Evolutionary conservation across 257 asterid genomes (phyloP).

Genomic region (Hygrophila difformis): DNA sequence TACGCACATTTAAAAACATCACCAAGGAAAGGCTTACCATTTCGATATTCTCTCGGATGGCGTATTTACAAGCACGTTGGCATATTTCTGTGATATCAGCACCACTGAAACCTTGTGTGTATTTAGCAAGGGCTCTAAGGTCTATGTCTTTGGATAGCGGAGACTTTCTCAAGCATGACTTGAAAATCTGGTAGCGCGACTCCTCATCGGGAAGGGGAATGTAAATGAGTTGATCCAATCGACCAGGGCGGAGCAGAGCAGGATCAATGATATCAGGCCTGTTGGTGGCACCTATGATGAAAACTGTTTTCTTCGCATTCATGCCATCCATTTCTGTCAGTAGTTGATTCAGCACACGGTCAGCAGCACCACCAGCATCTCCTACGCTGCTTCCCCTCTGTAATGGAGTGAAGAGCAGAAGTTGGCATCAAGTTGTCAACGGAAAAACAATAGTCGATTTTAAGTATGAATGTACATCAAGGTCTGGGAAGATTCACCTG

Average conservation of each 20-base stretch:
- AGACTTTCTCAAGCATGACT: constrained; percentile 41
- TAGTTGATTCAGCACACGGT: no score
- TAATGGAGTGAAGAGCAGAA: constrained; percentile 1
- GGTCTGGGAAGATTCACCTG: constrained; percentile 28
- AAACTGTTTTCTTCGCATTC: constrained; percentile 56
- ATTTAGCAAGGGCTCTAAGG: constrained; percentile 41
- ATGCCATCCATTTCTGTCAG: no score
- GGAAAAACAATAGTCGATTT: not conserved
- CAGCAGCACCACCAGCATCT: no score
- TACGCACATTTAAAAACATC: no score
- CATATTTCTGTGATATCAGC: no score
- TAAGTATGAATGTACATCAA: not conserved
- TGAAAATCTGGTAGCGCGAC: constrained; percentile 51
- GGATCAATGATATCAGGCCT: no score
- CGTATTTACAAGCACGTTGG: no score
- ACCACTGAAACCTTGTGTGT: no score
- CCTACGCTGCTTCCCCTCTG: constrained; percentile 79
- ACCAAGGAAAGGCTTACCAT: constrained; percentile 22
- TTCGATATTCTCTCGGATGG: constrained; percentile 62
- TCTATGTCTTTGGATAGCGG: constrained; percentile 48
- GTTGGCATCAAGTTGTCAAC: not conserved
- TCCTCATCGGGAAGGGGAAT: no score
- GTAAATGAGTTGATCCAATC: constrained; percentile 55
- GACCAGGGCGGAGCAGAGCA: constrained; percentile 60
- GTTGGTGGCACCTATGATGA: constrained; percentile 63